Evolutionary conservation across 495 filamentous ascomycete genomes (phyloP).

Genomic region (Penicillium chermesinum): DNA sequence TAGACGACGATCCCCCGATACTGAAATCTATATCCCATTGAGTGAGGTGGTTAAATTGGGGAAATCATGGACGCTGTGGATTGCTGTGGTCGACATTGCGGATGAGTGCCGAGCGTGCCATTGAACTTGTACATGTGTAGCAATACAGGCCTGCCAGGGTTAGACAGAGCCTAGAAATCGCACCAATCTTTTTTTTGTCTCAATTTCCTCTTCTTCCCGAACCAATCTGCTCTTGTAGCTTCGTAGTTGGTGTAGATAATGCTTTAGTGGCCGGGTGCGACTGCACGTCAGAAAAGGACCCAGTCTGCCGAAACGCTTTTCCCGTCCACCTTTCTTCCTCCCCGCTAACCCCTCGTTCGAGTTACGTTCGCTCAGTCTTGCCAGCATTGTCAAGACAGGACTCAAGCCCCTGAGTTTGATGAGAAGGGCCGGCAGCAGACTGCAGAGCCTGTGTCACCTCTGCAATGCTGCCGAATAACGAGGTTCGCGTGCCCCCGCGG

Average conservation of each 20-base stretch:
- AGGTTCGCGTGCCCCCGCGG: slow-evolving; percentile 33
- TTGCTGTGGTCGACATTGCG: slow-evolving; percentile 15
- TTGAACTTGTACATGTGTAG: slow-evolving; percentile 43
- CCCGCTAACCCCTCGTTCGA: slow-evolving; percentile 18
- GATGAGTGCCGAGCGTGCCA: slow-evolving; percentile 14
- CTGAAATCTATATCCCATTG: background rate
- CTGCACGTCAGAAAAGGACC: slow-evolving; percentile 19
- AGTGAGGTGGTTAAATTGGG: background rate
- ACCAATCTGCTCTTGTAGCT: background rate
- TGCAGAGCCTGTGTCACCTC: slow-evolving; percentile 22
- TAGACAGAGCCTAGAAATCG: slow-evolving; percentile 27
- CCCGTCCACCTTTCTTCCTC: slow-evolving; percentile 15
- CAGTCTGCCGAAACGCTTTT: slow-evolving; percentile 22
- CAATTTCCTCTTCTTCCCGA: background rate
- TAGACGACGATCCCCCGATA: slow-evolving; percentile 20
- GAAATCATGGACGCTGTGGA: slow-evolving; percentile 7
- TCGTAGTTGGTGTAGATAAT: background rate
- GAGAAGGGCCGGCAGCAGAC: slow-evolving; percentile 25
- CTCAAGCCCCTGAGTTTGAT: slow-evolving; percentile 2
- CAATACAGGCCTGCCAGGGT: slow-evolving; percentile 30
- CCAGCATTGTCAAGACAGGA: background rate
- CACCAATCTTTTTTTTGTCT: slow-evolving; percentile 12
- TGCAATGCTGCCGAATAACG: slow-evolving; percentile 38
- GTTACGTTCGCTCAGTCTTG: slow-evolving; percentile 4
- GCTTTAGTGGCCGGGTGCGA: slow-evolving; percentile 8